Percentiles rank a stretch among this genome's conserved stretches.
Evolutionary conservation across 2,329 filamentous ascomycete species (phyloP).

Genomic region (Westerdykella ornata): DNA sequence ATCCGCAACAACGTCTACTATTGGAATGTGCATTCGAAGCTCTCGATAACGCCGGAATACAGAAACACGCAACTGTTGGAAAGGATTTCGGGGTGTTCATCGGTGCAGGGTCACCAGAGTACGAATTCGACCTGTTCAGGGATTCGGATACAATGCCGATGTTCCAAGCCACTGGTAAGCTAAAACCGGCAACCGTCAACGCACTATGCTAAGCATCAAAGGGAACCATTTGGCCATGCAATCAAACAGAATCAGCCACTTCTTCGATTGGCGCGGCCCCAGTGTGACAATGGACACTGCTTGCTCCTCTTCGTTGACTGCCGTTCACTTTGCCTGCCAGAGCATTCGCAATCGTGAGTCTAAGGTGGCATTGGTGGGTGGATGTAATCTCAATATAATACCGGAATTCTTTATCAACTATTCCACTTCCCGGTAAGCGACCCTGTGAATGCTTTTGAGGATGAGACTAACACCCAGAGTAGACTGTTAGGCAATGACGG

Average conservation of each 20-base stretch:
- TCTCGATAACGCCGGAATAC: slow-evolving; percentile 14
- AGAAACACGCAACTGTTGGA: slow-evolving; percentile 8
- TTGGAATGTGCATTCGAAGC: slow-evolving; percentile 17
- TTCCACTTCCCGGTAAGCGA: slow-evolving; percentile 14
- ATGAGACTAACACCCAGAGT: slow-evolving; percentile 5
- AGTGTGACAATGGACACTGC: slow-evolving; percentile 30
- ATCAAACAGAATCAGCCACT: slow-evolving; percentile 26
- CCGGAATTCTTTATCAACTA: slow-evolving; percentile 22
- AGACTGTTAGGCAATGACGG: slow-evolving; percentile 26
- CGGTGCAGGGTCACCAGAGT: slow-evolving; percentile 9
- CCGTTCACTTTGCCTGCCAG: slow-evolving; percentile 26
- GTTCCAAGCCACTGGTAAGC: slow-evolving; percentile 22
- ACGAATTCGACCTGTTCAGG: slow-evolving; percentile 8
- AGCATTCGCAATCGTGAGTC: slow-evolving; percentile 21
- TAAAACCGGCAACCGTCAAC: slow-evolving; percentile 1
- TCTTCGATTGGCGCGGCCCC: slow-evolving; percentile 28
- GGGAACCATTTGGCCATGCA: slow-evolving; percentile 20
- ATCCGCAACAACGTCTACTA: slow-evolving; percentile 18
- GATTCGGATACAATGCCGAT: slow-evolving; percentile 14
- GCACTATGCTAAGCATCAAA: slow-evolving; percentile 5
- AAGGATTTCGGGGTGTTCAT: slow-evolving; percentile 13
- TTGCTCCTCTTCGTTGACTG: slow-evolving; percentile 25
- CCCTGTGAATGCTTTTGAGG: background rate
- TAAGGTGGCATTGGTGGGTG: slow-evolving; percentile 21
- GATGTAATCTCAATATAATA: slow-evolving; percentile 17